Percentiles rank a stretch among this genome's conserved stretches.
phyloP scores from a whole-genome alignment of 495 filamentous ascomycete genomes.

The Astrothelium subdiscretum region DNA sequence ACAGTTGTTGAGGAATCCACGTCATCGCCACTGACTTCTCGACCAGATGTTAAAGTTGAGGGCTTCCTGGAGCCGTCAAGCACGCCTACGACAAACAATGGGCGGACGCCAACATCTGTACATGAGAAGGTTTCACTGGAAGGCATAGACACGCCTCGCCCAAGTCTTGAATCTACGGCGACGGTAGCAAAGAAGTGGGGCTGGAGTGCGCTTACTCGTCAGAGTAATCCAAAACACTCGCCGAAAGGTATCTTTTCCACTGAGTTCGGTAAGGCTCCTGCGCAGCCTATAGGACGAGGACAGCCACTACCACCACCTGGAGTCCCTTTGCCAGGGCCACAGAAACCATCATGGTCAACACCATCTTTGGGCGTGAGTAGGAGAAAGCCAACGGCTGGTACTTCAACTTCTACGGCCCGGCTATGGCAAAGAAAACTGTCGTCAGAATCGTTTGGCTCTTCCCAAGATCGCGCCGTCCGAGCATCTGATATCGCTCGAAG shows the following conservation, averaged over 20 bases:
- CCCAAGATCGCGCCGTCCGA: background rate
- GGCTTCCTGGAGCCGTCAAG: too few species aligned
- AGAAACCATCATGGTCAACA: background rate
- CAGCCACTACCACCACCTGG: conserved; percentile 25
- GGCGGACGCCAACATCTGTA: too few species aligned
- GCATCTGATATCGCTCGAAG: background rate
- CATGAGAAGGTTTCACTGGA: too few species aligned
- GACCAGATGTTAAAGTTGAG: too few species aligned
- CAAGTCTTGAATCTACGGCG: conserved; percentile 58
- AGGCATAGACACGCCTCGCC: conserved; percentile 27
- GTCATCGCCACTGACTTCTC: too few species aligned
- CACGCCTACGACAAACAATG: too few species aligned
- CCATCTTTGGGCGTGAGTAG: background rate
- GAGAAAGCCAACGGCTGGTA: background rate
- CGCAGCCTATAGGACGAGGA: conserved; percentile 22
- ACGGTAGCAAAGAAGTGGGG: conserved; percentile 76
- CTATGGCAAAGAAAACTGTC: background rate
- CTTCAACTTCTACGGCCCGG: background rate
- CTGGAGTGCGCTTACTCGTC: conserved; percentile 55
- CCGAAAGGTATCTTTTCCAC: background rate
- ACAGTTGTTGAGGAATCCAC: too few species aligned
- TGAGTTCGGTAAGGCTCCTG: background rate
- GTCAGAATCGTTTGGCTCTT: background rate
- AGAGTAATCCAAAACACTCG: conserved; percentile 19
- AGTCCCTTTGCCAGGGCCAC: conserved; percentile 16